These are phyloP conservation scores for Elymus sibiricus DNA, from an alignment of 176 grass and related monocot species.

Conservation along the genomic window DNA sequence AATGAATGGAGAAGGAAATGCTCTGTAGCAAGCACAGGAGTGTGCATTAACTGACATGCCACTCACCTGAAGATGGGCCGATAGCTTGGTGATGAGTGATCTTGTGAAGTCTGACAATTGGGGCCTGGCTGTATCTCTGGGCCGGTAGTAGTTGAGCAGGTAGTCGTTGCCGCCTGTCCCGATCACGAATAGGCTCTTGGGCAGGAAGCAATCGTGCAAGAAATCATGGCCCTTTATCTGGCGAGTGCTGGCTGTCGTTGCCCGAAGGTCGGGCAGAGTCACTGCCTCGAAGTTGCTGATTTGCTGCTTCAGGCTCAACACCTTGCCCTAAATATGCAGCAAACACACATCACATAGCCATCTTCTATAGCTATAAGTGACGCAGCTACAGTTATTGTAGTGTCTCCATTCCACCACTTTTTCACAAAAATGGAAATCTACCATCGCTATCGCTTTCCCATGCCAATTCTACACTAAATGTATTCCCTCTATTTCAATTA, in stretches of 20 bases:
- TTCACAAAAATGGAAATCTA: no score
- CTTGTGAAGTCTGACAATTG: constrained; percentile 37
- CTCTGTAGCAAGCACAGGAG: neutral
- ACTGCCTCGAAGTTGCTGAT: constrained; percentile 49
- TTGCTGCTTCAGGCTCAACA: constrained; percentile 47
- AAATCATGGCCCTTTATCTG: neutral
- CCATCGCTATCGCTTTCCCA: no score
- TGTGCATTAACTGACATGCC: neutral
- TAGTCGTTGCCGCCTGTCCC: constrained; percentile 66
- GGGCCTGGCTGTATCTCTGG: neutral
- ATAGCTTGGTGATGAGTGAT: constrained; percentile 32
- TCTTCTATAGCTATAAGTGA: neutral
- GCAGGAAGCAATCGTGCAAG: constrained; percentile 30
- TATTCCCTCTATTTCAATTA: no score
- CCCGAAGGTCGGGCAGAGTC: constrained; percentile 50
- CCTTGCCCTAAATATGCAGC: constrained; percentile 31
- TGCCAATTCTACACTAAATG: no score
- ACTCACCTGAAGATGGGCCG: constrained; percentile 48
- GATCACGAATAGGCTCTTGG: constrained; percentile 52
- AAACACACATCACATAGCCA: neutral
- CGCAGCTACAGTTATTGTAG: neutral
- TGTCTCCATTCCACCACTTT: neutral
- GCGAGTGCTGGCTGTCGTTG: neutral
- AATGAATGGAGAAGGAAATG: neutral
- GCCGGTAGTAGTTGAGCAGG: constrained; percentile 55